Evolutionary conservation across 2,329 filamentous ascomycete species (phyloP).

Genomic region (Colletotrichum graminicola): DNA sequence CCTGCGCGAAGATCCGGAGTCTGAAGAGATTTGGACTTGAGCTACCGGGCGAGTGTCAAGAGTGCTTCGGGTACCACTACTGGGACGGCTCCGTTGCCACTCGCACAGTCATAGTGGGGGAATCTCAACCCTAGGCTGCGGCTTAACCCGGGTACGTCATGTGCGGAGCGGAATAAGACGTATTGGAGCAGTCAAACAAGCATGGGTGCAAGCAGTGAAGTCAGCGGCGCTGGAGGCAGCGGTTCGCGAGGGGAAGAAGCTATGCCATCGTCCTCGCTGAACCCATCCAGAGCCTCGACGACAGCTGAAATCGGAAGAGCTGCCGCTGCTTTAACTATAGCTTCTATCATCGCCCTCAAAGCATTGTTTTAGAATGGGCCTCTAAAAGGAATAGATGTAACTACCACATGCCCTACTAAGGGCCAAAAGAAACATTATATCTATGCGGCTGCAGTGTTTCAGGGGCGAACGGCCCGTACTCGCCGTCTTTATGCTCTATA

Average conservation of each 20-base stretch:
- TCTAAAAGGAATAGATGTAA: no score
- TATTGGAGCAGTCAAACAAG: conserved; percentile 25
- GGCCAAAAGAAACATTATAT: conserved; percentile 13
- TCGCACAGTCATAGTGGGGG: conserved; percentile 31
- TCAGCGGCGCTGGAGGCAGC: background rate
- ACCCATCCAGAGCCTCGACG: background rate
- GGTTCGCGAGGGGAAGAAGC: conserved; percentile 3
- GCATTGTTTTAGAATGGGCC: background rate
- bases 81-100: conserved; percentile 45
- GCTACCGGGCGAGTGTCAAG: conserved; percentile 44
- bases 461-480: conserved; percentile 23
- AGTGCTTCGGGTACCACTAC: conserved; percentile 47
- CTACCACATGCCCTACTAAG: background rate
- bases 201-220: background rate
- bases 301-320: conserved; percentile 3
- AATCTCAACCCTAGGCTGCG: conserved; percentile 44
- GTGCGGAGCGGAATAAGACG: conserved; percentile 45
- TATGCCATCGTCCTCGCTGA: background rate
- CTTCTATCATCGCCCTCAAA: conserved; percentile 19
- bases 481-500: conserved; percentile 1
- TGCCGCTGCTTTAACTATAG: conserved; percentile 17
- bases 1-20: conserved; percentile 82
- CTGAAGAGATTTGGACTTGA: conserved; percentile 56
- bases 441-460: conserved; percentile 28
- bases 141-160: conserved; percentile 44